Evolutionary conservation across 2,329 filamentous ascomycete species (phyloP).

Genomic region (Chaetomium olivaceum): DNA sequence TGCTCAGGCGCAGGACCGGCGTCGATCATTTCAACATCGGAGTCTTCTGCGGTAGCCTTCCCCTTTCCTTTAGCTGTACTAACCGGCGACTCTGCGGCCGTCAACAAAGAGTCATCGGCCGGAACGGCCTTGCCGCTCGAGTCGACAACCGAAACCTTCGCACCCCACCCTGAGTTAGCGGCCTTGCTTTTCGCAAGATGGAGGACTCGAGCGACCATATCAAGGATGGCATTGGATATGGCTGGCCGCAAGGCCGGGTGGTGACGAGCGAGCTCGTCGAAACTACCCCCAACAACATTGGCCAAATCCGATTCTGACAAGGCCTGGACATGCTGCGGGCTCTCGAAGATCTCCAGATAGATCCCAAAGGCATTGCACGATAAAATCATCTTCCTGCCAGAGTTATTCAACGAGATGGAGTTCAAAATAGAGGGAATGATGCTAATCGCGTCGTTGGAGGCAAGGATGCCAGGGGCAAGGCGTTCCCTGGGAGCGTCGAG

Average conservation of each 20-base stretch:
- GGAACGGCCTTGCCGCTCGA: constrained; percentile 59
- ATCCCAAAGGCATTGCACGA: constrained; percentile 78
- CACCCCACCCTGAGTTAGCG: constrained; percentile 68
- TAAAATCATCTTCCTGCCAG: constrained; percentile 84
- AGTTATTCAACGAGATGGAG: constrained; percentile 87
- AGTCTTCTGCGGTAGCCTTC: constrained; percentile 40
- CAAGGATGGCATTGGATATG: constrained; percentile 81
- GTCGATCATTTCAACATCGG: constrained; percentile 69
- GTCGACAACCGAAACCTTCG: constrained; percentile 70
- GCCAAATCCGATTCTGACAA: constrained; percentile 72
- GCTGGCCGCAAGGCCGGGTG: constrained; percentile 79
- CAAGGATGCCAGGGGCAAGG: constrained; percentile 72
- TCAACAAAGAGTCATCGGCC: constrained; percentile 49
- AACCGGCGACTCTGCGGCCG: constrained; percentile 28
- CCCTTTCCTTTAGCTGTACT: constrained; percentile 45
- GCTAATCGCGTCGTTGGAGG: constrained; percentile 85
- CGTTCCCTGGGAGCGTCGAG: constrained; percentile 48
- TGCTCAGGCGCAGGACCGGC: constrained; percentile 30
- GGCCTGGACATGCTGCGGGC: constrained; percentile 80
- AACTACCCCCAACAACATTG: constrained; percentile 73
- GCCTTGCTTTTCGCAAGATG: constrained; percentile 72
- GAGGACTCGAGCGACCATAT: constrained; percentile 83
- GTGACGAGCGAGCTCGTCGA: constrained; percentile 93
- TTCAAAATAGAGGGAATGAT: constrained; percentile 86
- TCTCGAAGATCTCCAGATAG: constrained; percentile 97